Base-by-base conservation (phyloP, 2,329 filamentous ascomycete species). In the Parafenestella ontariensis region DNA sequence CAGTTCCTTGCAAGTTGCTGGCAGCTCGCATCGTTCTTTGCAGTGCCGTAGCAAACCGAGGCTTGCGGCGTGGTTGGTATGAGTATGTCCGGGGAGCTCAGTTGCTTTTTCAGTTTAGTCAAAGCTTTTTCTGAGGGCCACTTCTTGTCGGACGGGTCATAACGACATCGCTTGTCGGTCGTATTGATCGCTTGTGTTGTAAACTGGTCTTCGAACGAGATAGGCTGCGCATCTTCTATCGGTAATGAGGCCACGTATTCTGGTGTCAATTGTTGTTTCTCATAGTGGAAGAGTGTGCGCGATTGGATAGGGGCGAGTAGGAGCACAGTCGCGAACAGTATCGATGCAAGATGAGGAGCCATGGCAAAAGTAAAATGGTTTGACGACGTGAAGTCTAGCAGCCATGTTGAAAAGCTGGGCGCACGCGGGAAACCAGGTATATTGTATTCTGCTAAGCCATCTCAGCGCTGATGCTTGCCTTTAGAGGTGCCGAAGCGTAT, bases 51-150 rank as follows among this genome's bases (percentile, higher is more conserved):
- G 41, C 67, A 70, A 15, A 62, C 51, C 2, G 65, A 61, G 2
- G 65, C 62, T 41, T 68, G 64, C 1, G 67, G 67, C 10, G 48
- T 46, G 2, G 64, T 54, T 29, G 58, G 45, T 29, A 70, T 65
- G 31, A 70, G 59, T n/a, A 58, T 54, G 45, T 52, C 45, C 3
- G 54, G n/a, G 1, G 65, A 51, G 39, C 62, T 70, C 42, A 70
- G 42, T 47, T 67, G 61, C 36, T 62, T 70, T 13, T 43, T 33
- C 5, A 70, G 42, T 26, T 62, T 66, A 5, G 37, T 45, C 64
- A 62, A 68, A 2, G 58, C 65, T 36, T 66, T 68, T 7, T 62
- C 57, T 26, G 67, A 61, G 4, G 67, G 67, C 65, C 65, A 70
- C 44, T 68, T 67, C 4, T 58, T 61, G 44, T 69, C 58, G 13